Percentiles rank a stretch among this genome's conserved stretches.
Evolutionary conservation across 768 basidiomycete species (phyloP).

Genomic region (Tricholoma furcatifolium): DNA sequence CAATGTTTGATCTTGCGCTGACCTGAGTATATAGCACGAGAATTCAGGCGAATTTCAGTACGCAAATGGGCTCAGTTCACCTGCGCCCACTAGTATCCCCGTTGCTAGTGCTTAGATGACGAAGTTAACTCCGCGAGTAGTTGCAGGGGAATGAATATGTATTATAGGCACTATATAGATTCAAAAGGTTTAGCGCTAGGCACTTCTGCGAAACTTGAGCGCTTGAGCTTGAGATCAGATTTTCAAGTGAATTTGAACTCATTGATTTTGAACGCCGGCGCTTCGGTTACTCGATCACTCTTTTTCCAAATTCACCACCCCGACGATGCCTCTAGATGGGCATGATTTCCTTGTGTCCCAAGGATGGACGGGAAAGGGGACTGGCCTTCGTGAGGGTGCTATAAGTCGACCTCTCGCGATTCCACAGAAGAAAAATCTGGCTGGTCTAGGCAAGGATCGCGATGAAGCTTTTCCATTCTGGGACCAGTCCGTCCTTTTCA

Average conservation of each 20-base stretch:
- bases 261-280: not conserved
- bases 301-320: not conserved
- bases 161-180: too few relatives aligned
- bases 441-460: slow-evolving; percentile 88
- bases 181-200: too few relatives aligned
- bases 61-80: slow-evolving; percentile 42
- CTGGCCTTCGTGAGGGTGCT: slow-evolving; percentile 80
- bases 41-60: slow-evolving; percentile 83
- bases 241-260: too few relatives aligned
- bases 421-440: slow-evolving; percentile 81
- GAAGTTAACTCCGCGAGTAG: too few relatives aligned
- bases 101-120: not conserved
- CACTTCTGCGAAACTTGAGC: too few relatives aligned
- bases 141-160: too few relatives aligned
- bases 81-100: not conserved
- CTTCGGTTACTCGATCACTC: not conserved
- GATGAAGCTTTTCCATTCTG: slow-evolving; percentile 97
- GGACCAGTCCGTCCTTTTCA: slow-evolving; percentile 76
- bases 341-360: slow-evolving; percentile 73
- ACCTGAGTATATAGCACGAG: slow-evolving; percentile 53
- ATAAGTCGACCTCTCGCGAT: slow-evolving; percentile 75
- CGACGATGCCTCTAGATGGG: slow-evolving; percentile 64
- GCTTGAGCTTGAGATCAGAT: not conserved
- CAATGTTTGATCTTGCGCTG: not conserved
- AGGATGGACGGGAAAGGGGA: slow-evolving; percentile 88